Base-by-base conservation (phyloP, 2,329 filamentous ascomycete genomes). In the Venturia aucupariae region DNA sequence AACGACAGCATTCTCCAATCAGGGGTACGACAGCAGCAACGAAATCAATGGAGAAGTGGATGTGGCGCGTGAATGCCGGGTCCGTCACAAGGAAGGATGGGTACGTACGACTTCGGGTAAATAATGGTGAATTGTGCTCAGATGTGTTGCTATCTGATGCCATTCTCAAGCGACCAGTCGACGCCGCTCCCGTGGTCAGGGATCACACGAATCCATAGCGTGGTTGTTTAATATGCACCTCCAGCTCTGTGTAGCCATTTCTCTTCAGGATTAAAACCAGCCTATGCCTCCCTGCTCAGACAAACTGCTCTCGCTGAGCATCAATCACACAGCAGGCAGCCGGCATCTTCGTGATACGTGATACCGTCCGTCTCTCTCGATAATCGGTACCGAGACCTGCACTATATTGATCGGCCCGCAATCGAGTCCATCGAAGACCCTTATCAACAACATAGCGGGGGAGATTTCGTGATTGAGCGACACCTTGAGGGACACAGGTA, bases 101-200 rank as follows among this genome's bases (percentile, higher is more conserved):
- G 51, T 30, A 57, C 51, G 51, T 57, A 57, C 4, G 51, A 35
- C 51, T 57, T n/a, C 27, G 51, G 51, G 30, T 38, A 38, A 8
- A 38, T 35, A 15, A 57, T 57, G 51, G 51, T 57, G 51, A 57
- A 57, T 57, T 57, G 51, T 57, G 51, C 51, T 57, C 51, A 57
- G 19, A 17, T n/a, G 27, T 57, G 51, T 32, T 57, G 51, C 51
- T 35, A 57, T 57, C 51, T 57, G 35, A 57, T 57, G 51, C 51
- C 51, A 57, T 57, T 35, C 15, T 3, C 5, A n/a, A 57, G 51
- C 15, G n/a, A 19, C 51, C 51, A 57, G 51, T 57, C 51, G 15
- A 57, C 15, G 51, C 51, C 30, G 32, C 30, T 57, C 19, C 30
- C 51, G 51, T 11, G 8, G 51, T n/a, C 51, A 57, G 27, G 51